Percentiles rank a stretch among this genome's conserved stretches.
phyloP scores from a whole-genome alignment of 345 rosid genomes.

The Acer campestre region DNA sequence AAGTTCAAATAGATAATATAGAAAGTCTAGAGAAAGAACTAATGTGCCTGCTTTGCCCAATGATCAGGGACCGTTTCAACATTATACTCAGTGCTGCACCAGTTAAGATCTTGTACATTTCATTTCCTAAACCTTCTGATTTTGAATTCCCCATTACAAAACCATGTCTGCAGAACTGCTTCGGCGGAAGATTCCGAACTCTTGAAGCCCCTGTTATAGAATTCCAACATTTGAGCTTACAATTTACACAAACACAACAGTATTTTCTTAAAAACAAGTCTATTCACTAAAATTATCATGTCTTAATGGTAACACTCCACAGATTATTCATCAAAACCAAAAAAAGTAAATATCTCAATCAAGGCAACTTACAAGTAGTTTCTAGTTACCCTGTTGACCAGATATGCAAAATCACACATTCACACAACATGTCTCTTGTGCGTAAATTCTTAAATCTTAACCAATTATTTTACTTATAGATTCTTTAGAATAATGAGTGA shows the following conservation, averaged over 20 bases:
- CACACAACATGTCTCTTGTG: too few relatives aligned
- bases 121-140: slow-evolving; percentile 95
- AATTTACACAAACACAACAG: not conserved
- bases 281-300: not conserved
- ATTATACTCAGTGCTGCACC: slow-evolving; percentile 88
- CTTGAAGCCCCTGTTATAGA: slow-evolving; percentile 62
- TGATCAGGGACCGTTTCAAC: slow-evolving; percentile 93
- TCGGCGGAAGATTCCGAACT: slow-evolving; percentile 71
- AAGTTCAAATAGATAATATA: slow-evolving; percentile 32
- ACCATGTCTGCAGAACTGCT: slow-evolving; percentile 78
- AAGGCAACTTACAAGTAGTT: too few relatives aligned
- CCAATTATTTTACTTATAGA: too few relatives aligned
- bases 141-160: slow-evolving; percentile 91
- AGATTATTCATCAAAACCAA: not conserved
- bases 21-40: slow-evolving; percentile 95
- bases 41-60: slow-evolving; percentile 99
- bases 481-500: not conserved
- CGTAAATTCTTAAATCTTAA: too few relatives aligned
- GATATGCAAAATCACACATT: too few relatives aligned
- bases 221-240: not conserved
- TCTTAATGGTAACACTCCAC: not conserved
- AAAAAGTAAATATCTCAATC: not conserved
- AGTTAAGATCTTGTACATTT: slow-evolving; percentile 93
- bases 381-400: too few relatives aligned
- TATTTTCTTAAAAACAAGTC: not conserved